Evolutionary conservation across 257 asterid genomes (phyloP).

Genomic region (Knoxia roxburghii): DNA sequence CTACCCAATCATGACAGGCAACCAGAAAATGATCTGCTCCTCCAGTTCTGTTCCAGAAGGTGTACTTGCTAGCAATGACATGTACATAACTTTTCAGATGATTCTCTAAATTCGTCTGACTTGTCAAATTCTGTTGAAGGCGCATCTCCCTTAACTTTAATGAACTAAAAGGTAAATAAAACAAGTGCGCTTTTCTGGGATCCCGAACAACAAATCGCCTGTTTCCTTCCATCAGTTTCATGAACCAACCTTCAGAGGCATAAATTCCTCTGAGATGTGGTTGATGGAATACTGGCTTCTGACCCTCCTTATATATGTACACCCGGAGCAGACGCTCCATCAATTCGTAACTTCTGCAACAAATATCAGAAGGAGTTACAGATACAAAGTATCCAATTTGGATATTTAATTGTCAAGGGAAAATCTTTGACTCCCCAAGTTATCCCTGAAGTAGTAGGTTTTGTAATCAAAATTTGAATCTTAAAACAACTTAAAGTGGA

Average conservation of each 20-base stretch:
- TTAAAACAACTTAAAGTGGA: not conserved
- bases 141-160: conserved; percentile 32
- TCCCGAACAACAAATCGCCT: conserved; percentile 40
- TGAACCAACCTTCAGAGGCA: conserved; percentile 74
- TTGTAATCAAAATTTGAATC: not conserved
- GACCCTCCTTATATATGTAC: conserved; percentile 57
- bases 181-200: conserved; percentile 52
- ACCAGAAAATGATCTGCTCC: conserved; percentile 58
- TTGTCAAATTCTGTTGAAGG: conserved; percentile 16
- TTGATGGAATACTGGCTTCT: conserved; percentile 53
- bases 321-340: conserved; percentile 52
- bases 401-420: not conserved
- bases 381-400: not conserved
- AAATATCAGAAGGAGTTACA: not conserved
- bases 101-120: conserved; percentile 29
- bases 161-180: conserved; percentile 55
- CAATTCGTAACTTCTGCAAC: conserved; percentile 54
- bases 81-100: conserved; percentile 36
- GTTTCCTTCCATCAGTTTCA: conserved; percentile 58
- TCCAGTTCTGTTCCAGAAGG: conserved; percentile 51
- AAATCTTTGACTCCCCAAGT: not conserved
- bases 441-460: too few species aligned
- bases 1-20: conserved; percentile 73
- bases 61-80: conserved; percentile 35
- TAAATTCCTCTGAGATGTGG: conserved; percentile 49